Base-by-base conservation (phyloP, 495 filamentous ascomycete genomes). In the Penicillium steckii region DNA sequence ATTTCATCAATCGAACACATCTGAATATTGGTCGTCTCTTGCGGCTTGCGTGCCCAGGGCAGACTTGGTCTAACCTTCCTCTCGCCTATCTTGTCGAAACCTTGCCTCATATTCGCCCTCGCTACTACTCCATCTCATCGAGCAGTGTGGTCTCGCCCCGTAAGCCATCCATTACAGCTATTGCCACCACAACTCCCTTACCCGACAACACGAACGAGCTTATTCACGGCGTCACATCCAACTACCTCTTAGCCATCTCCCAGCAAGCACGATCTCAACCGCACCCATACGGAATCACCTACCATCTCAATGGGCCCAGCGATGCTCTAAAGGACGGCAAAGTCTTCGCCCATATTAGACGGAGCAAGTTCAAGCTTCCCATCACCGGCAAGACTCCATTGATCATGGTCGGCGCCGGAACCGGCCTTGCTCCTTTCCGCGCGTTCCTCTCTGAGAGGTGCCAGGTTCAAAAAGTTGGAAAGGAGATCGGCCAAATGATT, bases 81-180 rank as follows among this genome's bases (percentile, higher is more conserved):
- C 62, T 80, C 12, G 71, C 74, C 2, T 73, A 72, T 42, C 58
- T 80, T 25, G 46, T 80, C 40, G 75, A 80, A 53, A 69, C 65
- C 5, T 55, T 81, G 4, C 64, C 66, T 3, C 48, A 61, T 27
- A 64, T 73, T 35, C 72, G 74, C 26, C 74, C 78, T 1, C 74
- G 79, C 26, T 77, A 75, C 61, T 82, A 82, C 61, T 80, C 77
- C 45, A 82, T 82, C 56, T 79, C 79, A 13, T 80, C 77, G 7
- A 76, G 71, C 24, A 72, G 70, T 12, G 61, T 77, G 7, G 61
- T 80, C 32, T 61, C 68, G 7, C 72, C 76, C 0, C 70, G 73
- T 13, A 61, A 67, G 29, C 58, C 70, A 18, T 62, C 73, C 5
- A 71, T 80, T 44, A 80, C 78, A 0, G 73, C 68, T 7, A 61